phyloP scores from a whole-genome alignment of 208 protist species.

The Endotrypanum monterogeii region DNA sequence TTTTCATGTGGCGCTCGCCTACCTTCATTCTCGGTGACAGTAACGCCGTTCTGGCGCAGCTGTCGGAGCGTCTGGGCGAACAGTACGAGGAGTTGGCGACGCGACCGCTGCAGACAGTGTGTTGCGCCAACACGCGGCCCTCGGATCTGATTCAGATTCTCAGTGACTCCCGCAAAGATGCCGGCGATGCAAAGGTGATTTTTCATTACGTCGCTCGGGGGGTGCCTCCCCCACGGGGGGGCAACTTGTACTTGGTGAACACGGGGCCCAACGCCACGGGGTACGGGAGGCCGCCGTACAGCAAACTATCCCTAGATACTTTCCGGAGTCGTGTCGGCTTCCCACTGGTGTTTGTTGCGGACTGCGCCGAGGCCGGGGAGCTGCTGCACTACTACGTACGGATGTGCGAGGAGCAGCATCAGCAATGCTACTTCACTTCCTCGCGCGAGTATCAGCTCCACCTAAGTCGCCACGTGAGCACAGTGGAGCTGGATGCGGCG shows the following conservation, averaged over 20 bases:
- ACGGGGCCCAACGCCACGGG: constrained; percentile 19
- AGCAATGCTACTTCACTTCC: constrained; percentile 52
- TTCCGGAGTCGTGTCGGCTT: constrained; percentile 63
- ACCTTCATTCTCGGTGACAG: constrained; percentile 63
- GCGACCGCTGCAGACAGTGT: constrained; percentile 49
- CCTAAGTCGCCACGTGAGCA: constrained; percentile 40
- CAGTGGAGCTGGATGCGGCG: constrained; percentile 32
- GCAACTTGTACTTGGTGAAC: constrained; percentile 57
- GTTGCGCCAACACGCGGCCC: constrained; percentile 57
- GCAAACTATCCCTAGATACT: constrained; percentile 56
- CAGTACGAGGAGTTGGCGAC: constrained; percentile 77
- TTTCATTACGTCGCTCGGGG: constrained; percentile 84
- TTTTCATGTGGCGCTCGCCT: constrained; percentile 80
- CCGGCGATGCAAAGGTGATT: constrained; percentile 72
- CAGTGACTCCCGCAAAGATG: constrained; percentile 63
- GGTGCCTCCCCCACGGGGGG: constrained; percentile 51
- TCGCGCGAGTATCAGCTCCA: constrained; percentile 51
- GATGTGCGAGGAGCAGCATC: constrained; percentile 61
- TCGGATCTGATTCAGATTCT: constrained; percentile 62
- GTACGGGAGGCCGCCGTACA: constrained; percentile 34
- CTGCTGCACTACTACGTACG: constrained; percentile 66
- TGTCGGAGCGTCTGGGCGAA: constrained; percentile 61
- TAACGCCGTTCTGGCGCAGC: constrained; percentile 48
- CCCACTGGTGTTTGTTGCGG: constrained; percentile 83
- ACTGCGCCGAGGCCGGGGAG: constrained; percentile 74